A percentile compares a stretch with the other conserved stretches of the same genome.
These are phyloP conservation scores for Nitzschia sp. DNA, from an alignment of 108 stramenopile genomes.

Conservation along the genomic window DNA sequence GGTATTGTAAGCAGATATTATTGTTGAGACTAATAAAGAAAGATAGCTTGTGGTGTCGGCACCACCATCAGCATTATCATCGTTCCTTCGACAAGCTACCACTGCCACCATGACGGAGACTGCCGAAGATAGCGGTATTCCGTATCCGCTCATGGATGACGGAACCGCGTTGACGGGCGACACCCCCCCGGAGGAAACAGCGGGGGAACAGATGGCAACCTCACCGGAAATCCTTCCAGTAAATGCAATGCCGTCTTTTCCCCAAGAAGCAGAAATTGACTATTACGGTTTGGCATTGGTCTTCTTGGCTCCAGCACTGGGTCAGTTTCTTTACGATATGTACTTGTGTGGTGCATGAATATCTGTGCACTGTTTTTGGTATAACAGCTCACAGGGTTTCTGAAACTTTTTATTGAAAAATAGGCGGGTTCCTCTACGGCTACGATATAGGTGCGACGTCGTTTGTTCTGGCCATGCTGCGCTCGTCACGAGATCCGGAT, in stretches of 20 bases:
- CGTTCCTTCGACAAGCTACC: too few relatives aligned
- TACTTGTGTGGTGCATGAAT: constrained; percentile 15
- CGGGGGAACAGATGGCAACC: too few relatives aligned
- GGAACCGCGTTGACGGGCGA: too few relatives aligned
- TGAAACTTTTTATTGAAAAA: too few relatives aligned
- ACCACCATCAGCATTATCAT: neutral
- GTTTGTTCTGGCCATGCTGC: constrained; percentile 40
- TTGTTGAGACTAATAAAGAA: neutral
- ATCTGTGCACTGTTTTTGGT: too few relatives aligned
- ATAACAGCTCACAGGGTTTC: too few relatives aligned
- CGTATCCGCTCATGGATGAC: too few relatives aligned
- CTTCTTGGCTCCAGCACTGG: constrained; percentile 40
- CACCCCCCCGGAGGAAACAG: too few relatives aligned
- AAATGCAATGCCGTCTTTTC: too few relatives aligned
- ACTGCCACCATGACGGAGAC: too few relatives aligned
- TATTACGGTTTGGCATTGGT: constrained; percentile 37
- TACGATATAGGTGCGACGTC: constrained; percentile 42
- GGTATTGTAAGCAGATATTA: neutral
- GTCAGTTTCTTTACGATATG: constrained; percentile 36
- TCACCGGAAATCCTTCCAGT: too few relatives aligned
- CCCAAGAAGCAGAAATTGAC: constrained; percentile 23
- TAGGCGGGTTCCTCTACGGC: constrained; percentile 11
- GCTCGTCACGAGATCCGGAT: constrained; percentile 24
- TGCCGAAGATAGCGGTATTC: too few relatives aligned
- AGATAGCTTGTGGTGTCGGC: neutral